phyloP scores from a whole-genome alignment of 176 grass and related monocot species.

The Hyparrhenia diplandra region DNA sequence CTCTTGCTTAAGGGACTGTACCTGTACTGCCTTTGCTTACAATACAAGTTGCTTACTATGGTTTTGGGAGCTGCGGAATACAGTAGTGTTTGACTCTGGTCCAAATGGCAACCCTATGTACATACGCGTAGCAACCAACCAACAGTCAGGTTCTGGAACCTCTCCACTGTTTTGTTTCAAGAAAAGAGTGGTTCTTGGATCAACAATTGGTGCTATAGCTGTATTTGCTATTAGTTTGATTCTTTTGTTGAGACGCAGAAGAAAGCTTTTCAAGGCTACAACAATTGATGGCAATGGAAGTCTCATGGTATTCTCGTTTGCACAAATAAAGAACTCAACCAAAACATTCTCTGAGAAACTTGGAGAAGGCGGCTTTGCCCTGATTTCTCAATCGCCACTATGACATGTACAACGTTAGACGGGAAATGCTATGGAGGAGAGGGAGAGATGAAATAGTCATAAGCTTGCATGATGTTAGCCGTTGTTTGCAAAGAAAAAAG shows the following conservation, averaged over 20 bases:
- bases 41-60: background rate
- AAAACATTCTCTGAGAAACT: constrained; percentile 34
- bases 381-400: too few relatives aligned
- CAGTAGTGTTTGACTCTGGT: background rate
- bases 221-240: background rate
- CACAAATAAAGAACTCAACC: constrained; percentile 3
- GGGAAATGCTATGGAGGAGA: too few relatives aligned
- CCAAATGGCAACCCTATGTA: background rate
- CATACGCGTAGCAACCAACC: too few relatives aligned
- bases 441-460: too few relatives aligned
- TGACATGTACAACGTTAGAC: too few relatives aligned
- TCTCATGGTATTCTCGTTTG: constrained; percentile 19
- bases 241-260: background rate
- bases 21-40: constrained; percentile 29
- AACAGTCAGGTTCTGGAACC: too few relatives aligned
- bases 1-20: constrained; percentile 10
- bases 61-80: background rate
- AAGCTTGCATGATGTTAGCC: too few relatives aligned
- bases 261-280: background rate
- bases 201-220: too few relatives aligned
- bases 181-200: too few relatives aligned
- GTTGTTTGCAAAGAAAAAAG: too few relatives aligned
- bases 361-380: constrained; percentile 43
- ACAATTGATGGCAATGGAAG: background rate
- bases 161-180: too few relatives aligned